A percentile compares a stretch with the other conserved stretches of the same genome.
Evolutionary conservation across 2,329 filamentous ascomycete species (phyloP).

Genomic region (Trichoderma endophyticum): DNA sequence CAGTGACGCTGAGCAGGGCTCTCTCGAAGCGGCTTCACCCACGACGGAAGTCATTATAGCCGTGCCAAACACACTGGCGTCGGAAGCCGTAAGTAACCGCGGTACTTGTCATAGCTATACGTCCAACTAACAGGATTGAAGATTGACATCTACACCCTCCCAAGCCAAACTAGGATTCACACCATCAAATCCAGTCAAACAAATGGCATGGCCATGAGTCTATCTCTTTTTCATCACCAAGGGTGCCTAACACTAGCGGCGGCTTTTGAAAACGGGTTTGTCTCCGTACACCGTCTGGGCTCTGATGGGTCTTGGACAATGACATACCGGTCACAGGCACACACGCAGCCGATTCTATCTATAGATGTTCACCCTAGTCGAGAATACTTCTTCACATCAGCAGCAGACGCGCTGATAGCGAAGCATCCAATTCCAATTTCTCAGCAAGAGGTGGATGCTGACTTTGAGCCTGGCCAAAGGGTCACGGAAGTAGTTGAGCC

Average conservation of each 20-base stretch:
- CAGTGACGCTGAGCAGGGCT: conserved; percentile 27
- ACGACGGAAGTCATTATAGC: conserved; percentile 61
- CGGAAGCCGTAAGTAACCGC: conserved; percentile 57
- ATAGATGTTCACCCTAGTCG: conserved; percentile 52
- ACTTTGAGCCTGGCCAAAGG: conserved; percentile 23
- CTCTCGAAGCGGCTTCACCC: conserved; percentile 22
- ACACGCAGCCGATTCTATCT: conserved; percentile 79
- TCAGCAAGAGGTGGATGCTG: conserved; percentile 26
- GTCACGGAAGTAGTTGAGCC: conserved; percentile 28
- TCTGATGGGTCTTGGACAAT: conserved; percentile 42
- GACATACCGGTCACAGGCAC: conserved; percentile 64
- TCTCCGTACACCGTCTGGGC: conserved; percentile 59
- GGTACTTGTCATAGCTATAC: background rate
- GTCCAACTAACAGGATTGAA: conserved; percentile 25
- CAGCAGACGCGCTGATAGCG: conserved; percentile 74
- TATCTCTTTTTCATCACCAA: conserved; percentile 57
- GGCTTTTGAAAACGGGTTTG: conserved; percentile 83
- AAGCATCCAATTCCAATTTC: conserved; percentile 64
- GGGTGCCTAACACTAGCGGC: conserved; percentile 60
- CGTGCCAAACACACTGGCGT: conserved; percentile 73
- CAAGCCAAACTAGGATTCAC: conserved; percentile 67
- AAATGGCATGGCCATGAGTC: conserved; percentile 85
- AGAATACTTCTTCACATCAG: conserved; percentile 71
- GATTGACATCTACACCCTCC: conserved; percentile 82
- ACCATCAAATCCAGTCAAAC: conserved; percentile 49